phyloP scores from a whole-genome alignment of 2,329 filamentous ascomycete species.

The Trichophyton equinum region DNA sequence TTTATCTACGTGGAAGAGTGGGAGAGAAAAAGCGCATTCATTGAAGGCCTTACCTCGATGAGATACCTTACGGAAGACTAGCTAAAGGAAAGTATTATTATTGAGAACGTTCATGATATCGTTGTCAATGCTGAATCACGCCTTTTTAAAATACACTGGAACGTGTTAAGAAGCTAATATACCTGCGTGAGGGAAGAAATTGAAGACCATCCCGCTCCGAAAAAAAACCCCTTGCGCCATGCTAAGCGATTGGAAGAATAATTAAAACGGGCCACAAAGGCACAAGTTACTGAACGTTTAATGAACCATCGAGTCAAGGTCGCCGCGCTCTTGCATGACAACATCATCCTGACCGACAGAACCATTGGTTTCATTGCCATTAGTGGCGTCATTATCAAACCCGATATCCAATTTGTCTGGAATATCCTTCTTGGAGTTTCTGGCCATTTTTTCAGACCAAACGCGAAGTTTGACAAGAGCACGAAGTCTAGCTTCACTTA shows the following conservation, averaged over 20 bases:
- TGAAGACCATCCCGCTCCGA: neutral
- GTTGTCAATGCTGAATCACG: neutral
- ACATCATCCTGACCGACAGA: slow-evolving; percentile 25
- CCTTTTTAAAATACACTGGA: neutral
- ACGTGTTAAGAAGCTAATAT: neutral
- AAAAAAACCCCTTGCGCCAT: slow-evolving; percentile 15
- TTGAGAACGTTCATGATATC: neutral
- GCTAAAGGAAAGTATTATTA: too few species aligned
- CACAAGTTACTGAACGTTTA: neutral
- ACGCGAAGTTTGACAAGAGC: slow-evolving; percentile 68
- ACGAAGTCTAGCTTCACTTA: slow-evolving; percentile 68
- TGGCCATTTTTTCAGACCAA: slow-evolving; percentile 61
- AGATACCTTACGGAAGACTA: too few species aligned
- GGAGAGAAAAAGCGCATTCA: neutral
- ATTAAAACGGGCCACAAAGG: neutral
- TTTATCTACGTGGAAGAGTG: too few species aligned
- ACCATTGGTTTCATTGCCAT: slow-evolving; percentile 14
- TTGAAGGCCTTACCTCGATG: too few species aligned
- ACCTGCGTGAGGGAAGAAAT: neutral
- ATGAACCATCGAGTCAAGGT: slow-evolving; percentile 30
- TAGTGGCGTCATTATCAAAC: slow-evolving; percentile 25
- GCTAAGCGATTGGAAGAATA: slow-evolving; percentile 13
- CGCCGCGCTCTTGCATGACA: slow-evolving; percentile 31
- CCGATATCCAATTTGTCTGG: slow-evolving; percentile 35
- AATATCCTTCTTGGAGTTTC: slow-evolving; percentile 35